A percentile compares a stretch with the other conserved stretches of the same genome.
Evolutionary conservation across 2,329 filamentous ascomycete species (phyloP).

Genomic region (Ophiocordyceps robertsii): DNA sequence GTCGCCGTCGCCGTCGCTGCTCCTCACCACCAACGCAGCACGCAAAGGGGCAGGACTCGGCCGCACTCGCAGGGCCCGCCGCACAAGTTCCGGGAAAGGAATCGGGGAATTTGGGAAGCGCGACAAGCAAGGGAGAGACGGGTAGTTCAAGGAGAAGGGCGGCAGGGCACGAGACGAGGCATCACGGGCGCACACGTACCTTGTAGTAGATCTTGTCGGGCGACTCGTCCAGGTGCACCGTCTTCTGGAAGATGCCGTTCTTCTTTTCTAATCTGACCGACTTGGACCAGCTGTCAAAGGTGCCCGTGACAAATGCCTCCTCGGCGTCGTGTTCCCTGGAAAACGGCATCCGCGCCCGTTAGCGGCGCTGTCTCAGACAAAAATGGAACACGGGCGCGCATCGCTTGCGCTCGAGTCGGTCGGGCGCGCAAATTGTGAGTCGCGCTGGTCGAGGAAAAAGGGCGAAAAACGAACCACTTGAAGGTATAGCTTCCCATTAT

Average conservation of each 20-base stretch:
- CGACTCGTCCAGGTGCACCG: conserved; percentile 54
- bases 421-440: neutral
- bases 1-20: neutral
- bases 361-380: conserved; percentile 1
- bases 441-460: conserved; percentile 1
- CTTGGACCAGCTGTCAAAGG: conserved; percentile 90
- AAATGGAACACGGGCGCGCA: neutral
- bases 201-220: conserved; percentile 82
- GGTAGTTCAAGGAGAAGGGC: neutral
- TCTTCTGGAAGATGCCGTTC: conserved; percentile 64
- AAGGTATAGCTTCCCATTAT: conserved; percentile 55
- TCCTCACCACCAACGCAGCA: neutral
- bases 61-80: neutral
- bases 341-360: conserved; percentile 1
- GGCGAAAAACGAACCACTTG: conserved; percentile 44
- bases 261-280: conserved; percentile 70
- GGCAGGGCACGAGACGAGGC: neutral
- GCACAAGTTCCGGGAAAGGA: neutral
- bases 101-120: neutral
- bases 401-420: neutral
- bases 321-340: conserved; percentile 69
- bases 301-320: conserved; percentile 89
- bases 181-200: conserved; percentile 38
- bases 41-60: neutral
- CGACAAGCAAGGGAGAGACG: neutral